These are phyloP conservation scores for Penium margaritaceum DNA, from an alignment of 139 green algal genomes.

Conservation along the genomic window DNA sequence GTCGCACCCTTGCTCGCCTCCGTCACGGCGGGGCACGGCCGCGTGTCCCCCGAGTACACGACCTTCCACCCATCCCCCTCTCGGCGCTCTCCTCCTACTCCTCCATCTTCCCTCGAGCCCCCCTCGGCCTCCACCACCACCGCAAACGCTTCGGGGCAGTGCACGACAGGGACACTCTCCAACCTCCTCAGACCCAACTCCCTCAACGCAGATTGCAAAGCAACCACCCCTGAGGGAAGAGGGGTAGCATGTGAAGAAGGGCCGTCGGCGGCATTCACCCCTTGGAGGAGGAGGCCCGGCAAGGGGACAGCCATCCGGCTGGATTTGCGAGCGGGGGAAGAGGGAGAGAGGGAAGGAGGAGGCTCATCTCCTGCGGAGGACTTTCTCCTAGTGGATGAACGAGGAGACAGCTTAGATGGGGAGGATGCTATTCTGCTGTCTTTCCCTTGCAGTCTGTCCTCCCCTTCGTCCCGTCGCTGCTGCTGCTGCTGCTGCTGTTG, in stretches of 20 bases:
- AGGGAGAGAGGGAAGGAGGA: too few relatives aligned
- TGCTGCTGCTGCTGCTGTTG: too few relatives aligned
- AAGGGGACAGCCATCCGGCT: too few relatives aligned
- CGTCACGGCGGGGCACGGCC: slow-evolving; percentile 64
- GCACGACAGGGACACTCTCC: slow-evolving; percentile 57
- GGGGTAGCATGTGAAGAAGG: too few relatives aligned
- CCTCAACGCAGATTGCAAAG: slow-evolving; percentile 42
- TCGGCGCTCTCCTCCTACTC: neutral
- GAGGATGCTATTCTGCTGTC: too few relatives aligned
- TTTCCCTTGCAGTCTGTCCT: neutral
- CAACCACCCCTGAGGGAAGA: too few relatives aligned
- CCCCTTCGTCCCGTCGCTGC: neutral
- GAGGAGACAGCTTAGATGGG: too few relatives aligned
- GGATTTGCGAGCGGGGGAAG: too few relatives aligned
- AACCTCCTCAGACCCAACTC: slow-evolving; percentile 60
- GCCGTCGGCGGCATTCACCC: too few relatives aligned
- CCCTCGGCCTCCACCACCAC: slow-evolving; percentile 55
- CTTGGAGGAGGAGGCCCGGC: too few relatives aligned
- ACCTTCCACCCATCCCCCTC: slow-evolving; percentile 45
- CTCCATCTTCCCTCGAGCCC: neutral
- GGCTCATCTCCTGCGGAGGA: too few relatives aligned
- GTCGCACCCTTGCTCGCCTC: slow-evolving; percentile 67
- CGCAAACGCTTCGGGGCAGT: slow-evolving; percentile 72
- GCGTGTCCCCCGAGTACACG: slow-evolving; percentile 84
- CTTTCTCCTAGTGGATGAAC: too few relatives aligned